phyloP scores from a whole-genome alignment of 73 alveolate genomes.

The Blepharisma japonicum region DNA sequence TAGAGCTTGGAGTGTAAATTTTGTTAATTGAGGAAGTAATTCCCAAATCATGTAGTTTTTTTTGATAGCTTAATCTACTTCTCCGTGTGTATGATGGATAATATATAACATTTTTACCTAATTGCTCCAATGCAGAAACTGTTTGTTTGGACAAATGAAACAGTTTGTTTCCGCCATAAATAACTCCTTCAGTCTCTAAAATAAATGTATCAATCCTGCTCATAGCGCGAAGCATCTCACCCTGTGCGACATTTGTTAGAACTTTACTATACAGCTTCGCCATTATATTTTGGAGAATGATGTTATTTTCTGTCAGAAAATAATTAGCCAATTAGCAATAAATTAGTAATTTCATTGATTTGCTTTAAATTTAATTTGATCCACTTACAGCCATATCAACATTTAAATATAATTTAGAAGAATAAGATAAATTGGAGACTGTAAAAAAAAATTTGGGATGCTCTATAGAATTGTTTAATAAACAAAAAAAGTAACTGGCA shows the following conservation, averaged over 20 bases:
- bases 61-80: constrained; percentile 10
- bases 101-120: not conserved
- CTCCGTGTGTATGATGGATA: not conserved
- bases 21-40: not conserved
- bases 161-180: constrained; percentile 8
- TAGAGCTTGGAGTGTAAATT: constrained; percentile 11
- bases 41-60: not conserved
- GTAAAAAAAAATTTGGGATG: too few species aligned
- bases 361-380: too few species aligned
- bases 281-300: not conserved
- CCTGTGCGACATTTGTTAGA: not conserved
- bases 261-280: not conserved
- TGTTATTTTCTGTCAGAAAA: too few species aligned
- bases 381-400: too few species aligned
- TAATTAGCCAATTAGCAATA: too few species aligned
- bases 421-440: too few species aligned
- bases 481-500: too few species aligned
- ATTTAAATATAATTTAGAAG: too few species aligned
- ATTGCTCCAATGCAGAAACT: not conserved
- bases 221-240: not conserved
- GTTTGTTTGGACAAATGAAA: not conserved
- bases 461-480: too few species aligned
- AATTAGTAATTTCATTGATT: too few species aligned
- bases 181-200: constrained; percentile 10
- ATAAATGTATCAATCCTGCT: not conserved